A percentile compares a stretch with the other conserved stretches of the same genome.
These are phyloP conservation scores for Lecanicillium sp. DNA, from an alignment of 2,329 filamentous ascomycete species.

Conservation along the genomic window DNA sequence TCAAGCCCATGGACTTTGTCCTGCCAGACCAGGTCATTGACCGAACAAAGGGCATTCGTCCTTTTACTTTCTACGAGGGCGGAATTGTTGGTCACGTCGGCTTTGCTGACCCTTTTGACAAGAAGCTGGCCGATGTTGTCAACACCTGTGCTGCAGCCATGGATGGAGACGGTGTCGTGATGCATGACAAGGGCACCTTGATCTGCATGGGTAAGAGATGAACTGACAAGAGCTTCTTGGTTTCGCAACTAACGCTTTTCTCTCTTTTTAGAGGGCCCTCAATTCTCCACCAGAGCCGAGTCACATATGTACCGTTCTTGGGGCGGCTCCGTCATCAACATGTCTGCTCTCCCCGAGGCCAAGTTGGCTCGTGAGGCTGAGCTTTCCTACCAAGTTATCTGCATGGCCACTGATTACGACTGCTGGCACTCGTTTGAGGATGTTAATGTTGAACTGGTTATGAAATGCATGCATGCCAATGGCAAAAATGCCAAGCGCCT, in stretches of 20 bases:
- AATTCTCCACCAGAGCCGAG: constrained; percentile 94
- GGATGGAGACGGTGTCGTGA: constrained; percentile 72
- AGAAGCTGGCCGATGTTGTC: constrained; percentile 66
- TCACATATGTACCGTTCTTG: constrained; percentile 90
- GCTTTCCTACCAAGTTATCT: constrained; percentile 95
- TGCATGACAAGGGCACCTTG: constrained; percentile 78
- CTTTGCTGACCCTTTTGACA: constrained; percentile 93
- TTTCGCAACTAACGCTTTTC: not conserved
- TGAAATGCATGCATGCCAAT: constrained; percentile 94
- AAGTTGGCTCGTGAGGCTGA: constrained; percentile 96
- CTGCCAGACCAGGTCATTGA: constrained; percentile 96
- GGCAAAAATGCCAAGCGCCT: constrained; percentile 77
- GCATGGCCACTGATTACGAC: constrained; percentile 99
- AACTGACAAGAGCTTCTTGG: no score
- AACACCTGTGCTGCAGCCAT: constrained; percentile 65
- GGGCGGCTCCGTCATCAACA: constrained; percentile 96
- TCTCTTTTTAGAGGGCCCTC: constrained; percentile 68
- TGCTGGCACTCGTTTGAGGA: constrained; percentile 84
- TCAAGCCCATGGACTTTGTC: constrained; percentile 94
- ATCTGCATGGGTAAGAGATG: constrained; percentile 74
- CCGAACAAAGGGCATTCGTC: constrained; percentile 87
- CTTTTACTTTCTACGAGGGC: constrained; percentile 91
- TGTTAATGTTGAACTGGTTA: constrained; percentile 94
- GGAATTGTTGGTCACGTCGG: constrained; percentile 91
- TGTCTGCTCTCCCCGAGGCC: constrained; percentile 90